phyloP scores from a whole-genome alignment of 495 filamentous ascomycete genomes.

The Podospora anserina region DNA sequence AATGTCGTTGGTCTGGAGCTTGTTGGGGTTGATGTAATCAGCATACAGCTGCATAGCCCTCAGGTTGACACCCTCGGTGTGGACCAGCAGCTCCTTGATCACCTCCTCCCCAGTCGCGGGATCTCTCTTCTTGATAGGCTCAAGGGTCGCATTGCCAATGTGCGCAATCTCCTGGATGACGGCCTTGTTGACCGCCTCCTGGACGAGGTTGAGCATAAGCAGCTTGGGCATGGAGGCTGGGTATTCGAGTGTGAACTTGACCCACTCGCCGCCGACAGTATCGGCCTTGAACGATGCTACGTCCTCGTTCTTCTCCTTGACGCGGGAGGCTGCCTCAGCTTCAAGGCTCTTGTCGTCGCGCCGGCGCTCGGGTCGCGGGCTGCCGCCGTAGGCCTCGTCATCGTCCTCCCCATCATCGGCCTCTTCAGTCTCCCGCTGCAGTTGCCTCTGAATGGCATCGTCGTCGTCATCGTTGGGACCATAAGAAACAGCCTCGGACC shows the following conservation, averaged over 20 bases:
- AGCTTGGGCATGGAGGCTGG: constrained; percentile 74
- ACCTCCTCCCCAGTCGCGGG: constrained; percentile 45
- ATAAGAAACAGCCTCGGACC: constrained; percentile 77
- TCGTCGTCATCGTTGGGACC: constrained; percentile 91
- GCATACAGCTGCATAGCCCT: constrained; percentile 83
- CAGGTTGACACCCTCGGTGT: constrained; percentile 84
- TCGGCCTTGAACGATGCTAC: constrained; percentile 79
- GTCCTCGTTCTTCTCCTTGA: constrained; percentile 61
- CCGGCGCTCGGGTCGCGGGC: constrained; percentile 41
- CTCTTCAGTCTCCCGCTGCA: constrained; percentile 52
- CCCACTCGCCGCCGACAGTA: constrained; percentile 66
- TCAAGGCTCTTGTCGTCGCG: constrained; percentile 49
- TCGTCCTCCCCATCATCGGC: constrained; percentile 51
- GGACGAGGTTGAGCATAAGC: constrained; percentile 85
- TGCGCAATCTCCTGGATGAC: constrained; percentile 83
- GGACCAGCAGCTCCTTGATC: constrained; percentile 53
- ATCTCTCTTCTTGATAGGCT: constrained; percentile 61
- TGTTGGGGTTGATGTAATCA: constrained; percentile 81
- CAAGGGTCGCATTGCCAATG: constrained; percentile 67
- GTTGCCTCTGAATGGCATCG: constrained; percentile 61
- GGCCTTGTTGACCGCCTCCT: constrained; percentile 67
- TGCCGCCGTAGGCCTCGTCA: constrained; percentile 57
- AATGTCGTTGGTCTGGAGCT: constrained; percentile 89
- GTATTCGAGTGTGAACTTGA: constrained; percentile 81
- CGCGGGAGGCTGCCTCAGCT: constrained; percentile 48